Evolutionary conservation across 2,329 filamentous ascomycete species (phyloP).

Genomic region (Fusarium sp.): DNA sequence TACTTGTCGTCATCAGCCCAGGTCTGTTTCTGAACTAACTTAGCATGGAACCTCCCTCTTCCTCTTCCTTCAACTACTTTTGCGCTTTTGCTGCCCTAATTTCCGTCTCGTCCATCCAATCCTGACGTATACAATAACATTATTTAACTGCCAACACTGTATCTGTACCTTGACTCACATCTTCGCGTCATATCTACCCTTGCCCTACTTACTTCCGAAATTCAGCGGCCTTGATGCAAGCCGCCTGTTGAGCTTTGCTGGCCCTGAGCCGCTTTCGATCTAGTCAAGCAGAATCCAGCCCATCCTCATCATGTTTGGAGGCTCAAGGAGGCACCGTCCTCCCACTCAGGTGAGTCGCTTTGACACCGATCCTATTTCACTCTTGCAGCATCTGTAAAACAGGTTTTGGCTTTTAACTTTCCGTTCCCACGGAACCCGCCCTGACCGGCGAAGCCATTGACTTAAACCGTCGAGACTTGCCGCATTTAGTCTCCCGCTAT

Average conservation of each 20-base stretch:
- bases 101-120: slow-evolving; percentile 22
- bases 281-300: slow-evolving; percentile 28
- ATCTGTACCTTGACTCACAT: slow-evolving; percentile 24
- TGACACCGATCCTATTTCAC: not conserved
- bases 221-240: slow-evolving; percentile 41
- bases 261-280: slow-evolving; percentile 43
- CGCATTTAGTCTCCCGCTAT: slow-evolving; percentile 15
- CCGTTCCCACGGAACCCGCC: slow-evolving; percentile 26
- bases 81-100: slow-evolving; percentile 19
- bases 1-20: slow-evolving; percentile 46
- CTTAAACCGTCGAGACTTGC: slow-evolving; percentile 10
- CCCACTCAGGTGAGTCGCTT: slow-evolving; percentile 62
- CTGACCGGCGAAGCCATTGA: slow-evolving; percentile 17
- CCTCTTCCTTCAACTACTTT: slow-evolving; percentile 27
- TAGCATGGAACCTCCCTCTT: slow-evolving; percentile 36
- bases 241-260: slow-evolving; percentile 33
- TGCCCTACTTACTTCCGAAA: slow-evolving; percentile 5
- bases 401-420: slow-evolving; percentile 46
- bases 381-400: slow-evolving; percentile 29
- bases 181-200: slow-evolving; percentile 14
- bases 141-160: slow-evolving; percentile 16
- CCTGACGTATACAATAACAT: slow-evolving; percentile 20
- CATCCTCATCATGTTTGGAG: slow-evolving; percentile 61
- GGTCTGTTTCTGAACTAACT: slow-evolving; percentile 4
- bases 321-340: slow-evolving; percentile 64